Percentiles rank a stretch among this genome's conserved stretches.
Conservation (phyloP, 2,329 filamentous ascomycete genomes). For the Microdochium paspali region DNA sequence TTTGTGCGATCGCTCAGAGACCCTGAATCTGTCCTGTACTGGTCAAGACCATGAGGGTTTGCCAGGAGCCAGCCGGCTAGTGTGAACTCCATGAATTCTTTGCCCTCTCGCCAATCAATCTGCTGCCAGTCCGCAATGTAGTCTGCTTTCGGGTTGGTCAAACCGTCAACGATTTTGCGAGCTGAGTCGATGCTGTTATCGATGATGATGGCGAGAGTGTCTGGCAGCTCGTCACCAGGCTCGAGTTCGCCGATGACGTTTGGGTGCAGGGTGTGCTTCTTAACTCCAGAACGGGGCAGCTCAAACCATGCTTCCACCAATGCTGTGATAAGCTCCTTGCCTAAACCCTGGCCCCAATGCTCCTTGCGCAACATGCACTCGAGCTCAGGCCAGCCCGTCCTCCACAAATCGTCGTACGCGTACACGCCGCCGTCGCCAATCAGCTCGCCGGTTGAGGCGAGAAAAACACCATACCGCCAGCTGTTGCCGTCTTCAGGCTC, state of each 20-base stretch:
- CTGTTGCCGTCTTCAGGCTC: conserved; percentile 28
- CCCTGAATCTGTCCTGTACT: not conserved
- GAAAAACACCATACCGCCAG: conserved; percentile 29
- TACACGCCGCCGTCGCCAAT: conserved; percentile 39
- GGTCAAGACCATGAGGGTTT: not conserved
- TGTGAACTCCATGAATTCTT: not conserved
- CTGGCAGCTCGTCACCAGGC: not conserved
- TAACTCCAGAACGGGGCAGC: conserved; percentile 34
- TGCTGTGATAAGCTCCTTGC: conserved; percentile 43
- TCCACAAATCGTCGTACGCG: conserved; percentile 7
- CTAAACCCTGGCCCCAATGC: conserved; percentile 46
- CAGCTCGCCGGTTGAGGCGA: conserved; percentile 35
- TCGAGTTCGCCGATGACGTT: not conserved
- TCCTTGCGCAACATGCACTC: conserved; percentile 47
- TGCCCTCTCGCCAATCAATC: not conserved
- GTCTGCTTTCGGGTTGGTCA: not conserved
- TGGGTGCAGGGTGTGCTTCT: conserved; percentile 6
- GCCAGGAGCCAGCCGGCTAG: not conserved
- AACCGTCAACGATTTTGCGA: not conserved
- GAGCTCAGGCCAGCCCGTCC: conserved; percentile 46
- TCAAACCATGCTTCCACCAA: conserved; percentile 36
- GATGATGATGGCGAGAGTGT: not conserved
- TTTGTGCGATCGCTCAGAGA: not conserved
- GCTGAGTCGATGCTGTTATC: not conserved
- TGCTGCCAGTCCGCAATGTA: not conserved